Percentiles rank a stretch among this genome's conserved stretches.
phyloP scores from a whole-genome alignment of 352 stramenopile genomes.

The Pythium rhizo-oryzae region DNA sequence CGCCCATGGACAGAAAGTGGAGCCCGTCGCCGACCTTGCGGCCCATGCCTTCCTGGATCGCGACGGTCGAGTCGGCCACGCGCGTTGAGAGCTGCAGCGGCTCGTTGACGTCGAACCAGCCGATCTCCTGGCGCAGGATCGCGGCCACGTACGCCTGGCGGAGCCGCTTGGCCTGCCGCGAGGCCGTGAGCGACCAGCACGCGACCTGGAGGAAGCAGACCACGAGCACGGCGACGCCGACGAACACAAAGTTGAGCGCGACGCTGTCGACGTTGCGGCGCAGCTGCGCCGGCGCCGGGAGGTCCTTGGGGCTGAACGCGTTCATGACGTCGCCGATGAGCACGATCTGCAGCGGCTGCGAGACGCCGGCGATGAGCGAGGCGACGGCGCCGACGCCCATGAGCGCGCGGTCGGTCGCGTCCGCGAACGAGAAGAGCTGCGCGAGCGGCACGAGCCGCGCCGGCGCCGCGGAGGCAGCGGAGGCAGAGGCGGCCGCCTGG shows the following conservation, averaged over 20 bases:
- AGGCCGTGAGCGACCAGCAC: constrained; percentile 33
- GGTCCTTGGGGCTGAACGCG: constrained; percentile 31
- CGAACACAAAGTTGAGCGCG: constrained; percentile 30
- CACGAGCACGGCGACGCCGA: constrained; percentile 27
- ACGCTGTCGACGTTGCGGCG: constrained; percentile 29
- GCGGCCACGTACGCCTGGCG: constrained; percentile 35
- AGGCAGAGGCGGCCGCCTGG: not conserved
- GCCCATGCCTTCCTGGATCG: constrained; percentile 68
- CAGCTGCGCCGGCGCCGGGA: constrained; percentile 13
- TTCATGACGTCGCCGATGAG: constrained; percentile 42
- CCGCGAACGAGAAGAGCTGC: constrained; percentile 38
- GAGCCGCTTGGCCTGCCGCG: constrained; percentile 41
- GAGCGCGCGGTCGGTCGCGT: constrained; percentile 32
- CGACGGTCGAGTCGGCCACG: constrained; percentile 47
- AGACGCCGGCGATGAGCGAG: constrained; percentile 26
- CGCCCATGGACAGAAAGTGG: constrained; percentile 35
- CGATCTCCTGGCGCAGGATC: constrained; percentile 44
- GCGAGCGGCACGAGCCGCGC: constrained; percentile 25
- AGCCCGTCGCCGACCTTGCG: constrained; percentile 37
- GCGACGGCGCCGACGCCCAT: constrained; percentile 34
- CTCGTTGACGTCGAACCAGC: constrained; percentile 55
- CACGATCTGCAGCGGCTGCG: constrained; percentile 39
- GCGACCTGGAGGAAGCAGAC: constrained; percentile 33
- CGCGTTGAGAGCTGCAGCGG: constrained; percentile 45
- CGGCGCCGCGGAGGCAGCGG: not conserved